Conservation (phyloP, 768 basidiomycete genomes). For the Clitopilus hobsonii region DNA sequence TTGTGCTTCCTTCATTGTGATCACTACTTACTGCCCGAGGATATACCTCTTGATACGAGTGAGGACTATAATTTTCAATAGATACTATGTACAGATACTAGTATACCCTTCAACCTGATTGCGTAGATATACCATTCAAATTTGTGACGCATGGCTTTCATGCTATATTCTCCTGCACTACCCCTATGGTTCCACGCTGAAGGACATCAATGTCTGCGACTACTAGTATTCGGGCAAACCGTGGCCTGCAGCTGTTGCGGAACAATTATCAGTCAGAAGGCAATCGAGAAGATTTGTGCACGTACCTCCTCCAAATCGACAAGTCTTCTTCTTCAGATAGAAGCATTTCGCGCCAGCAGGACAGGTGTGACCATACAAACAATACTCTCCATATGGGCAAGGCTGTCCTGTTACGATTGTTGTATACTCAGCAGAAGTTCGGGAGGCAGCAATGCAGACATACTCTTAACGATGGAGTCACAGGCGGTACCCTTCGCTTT, state of each 20-base stretch:
- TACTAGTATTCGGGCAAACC: background rate
- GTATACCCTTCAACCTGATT: background rate
- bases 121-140: background rate
- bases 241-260: background rate
- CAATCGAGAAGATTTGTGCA: background rate
- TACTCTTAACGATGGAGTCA: background rate
- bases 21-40: too few relatives aligned
- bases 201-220: too few relatives aligned
- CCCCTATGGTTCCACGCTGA: background rate
- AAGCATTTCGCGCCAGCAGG: background rate
- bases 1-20: background rate
- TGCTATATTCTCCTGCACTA: background rate
- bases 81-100: background rate
- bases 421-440: background rate
- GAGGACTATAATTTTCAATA: background rate
- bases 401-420: too few relatives aligned
- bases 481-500: background rate
- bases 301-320: background rate
- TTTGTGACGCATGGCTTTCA: background rate
- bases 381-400: background rate
- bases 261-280: too few relatives aligned
- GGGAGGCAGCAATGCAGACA: background rate
- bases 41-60: too few relatives aligned
- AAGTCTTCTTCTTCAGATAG: background rate
- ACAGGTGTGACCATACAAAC: too few relatives aligned